Evolutionary conservation across 1,284 basidiomycete genomes (phyloP).

Genomic region (Marasmius oreades): DNA sequence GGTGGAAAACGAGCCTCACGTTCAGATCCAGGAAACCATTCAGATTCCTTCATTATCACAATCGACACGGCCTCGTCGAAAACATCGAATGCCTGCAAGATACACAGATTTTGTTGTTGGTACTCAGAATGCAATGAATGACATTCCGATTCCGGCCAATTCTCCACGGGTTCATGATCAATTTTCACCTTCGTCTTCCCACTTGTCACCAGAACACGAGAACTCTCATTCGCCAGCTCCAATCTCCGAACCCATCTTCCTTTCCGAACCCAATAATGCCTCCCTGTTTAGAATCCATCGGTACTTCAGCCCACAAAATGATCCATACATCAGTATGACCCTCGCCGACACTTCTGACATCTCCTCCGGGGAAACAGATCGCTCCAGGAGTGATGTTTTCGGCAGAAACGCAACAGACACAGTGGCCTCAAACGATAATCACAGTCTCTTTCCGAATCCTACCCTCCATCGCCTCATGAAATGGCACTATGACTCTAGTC

Average conservation of each 20-base stretch:
- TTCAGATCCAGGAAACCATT: too few relatives aligned
- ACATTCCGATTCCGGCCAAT: too few relatives aligned
- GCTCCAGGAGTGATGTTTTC: neutral
- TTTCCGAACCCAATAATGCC: constrained; percentile 1
- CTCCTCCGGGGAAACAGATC: neutral
- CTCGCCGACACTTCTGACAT: neutral
- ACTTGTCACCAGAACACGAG: neutral
- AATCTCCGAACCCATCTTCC: neutral
- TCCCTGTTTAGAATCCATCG: constrained; percentile 6
- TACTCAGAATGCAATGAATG: too few relatives aligned
- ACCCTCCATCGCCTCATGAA: neutral
- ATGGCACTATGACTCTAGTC: neutral
- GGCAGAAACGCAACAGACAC: neutral
- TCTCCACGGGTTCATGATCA: too few relatives aligned
- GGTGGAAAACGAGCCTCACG: too few relatives aligned
- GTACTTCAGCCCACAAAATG: neutral
- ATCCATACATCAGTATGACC: neutral
- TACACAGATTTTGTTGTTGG: too few relatives aligned
- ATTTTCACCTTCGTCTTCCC: neutral
- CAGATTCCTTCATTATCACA: too few relatives aligned
- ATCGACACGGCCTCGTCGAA: too few relatives aligned
- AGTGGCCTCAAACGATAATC: neutral
- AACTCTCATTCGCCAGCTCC: neutral
- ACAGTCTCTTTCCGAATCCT: neutral
- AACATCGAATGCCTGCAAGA: too few relatives aligned